phyloP scores from a whole-genome alignment of 306 rosid genomes.

The Adenanthera pavonina region DNA sequence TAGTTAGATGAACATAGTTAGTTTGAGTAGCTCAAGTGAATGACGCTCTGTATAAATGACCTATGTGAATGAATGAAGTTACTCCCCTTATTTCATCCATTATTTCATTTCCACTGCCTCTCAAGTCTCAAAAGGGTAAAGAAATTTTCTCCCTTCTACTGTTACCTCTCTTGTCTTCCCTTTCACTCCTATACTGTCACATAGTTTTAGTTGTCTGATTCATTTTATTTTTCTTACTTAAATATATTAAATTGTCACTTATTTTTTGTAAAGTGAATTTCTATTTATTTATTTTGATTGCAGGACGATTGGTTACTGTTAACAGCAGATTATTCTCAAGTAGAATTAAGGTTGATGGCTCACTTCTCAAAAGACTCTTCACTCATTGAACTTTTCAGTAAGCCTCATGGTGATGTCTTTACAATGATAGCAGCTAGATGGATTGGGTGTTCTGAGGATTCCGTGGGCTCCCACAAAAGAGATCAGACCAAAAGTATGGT shows the following conservation, averaged over 20 bases:
- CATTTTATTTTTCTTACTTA: neutral
- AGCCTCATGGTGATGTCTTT: conserved; percentile 80
- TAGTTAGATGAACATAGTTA: no score
- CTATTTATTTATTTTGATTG: conserved; percentile 31
- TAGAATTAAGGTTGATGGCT: conserved; percentile 96
- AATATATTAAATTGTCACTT: conserved; percentile 12
- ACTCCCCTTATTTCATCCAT: neutral
- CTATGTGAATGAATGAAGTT: no score
- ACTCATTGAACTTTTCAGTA: conserved; percentile 75
- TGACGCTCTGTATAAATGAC: no score
- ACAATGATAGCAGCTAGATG: conserved; percentile 92
- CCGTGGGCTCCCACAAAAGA: conserved; percentile 69
- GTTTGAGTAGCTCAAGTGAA: no score
- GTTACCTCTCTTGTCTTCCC: neutral
- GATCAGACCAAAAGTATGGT: conserved; percentile 92
- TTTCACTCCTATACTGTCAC: neutral
- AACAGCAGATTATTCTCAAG: conserved; percentile 97
- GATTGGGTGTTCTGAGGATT: conserved; percentile 74
- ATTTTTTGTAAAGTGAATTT: conserved; percentile 31
- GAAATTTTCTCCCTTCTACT: neutral
- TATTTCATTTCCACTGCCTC: neutral
- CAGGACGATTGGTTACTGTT: conserved; percentile 92
- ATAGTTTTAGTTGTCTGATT: neutral
- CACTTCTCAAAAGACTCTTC: conserved; percentile 88
- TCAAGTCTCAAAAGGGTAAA: neutral